Evolutionary conservation across 768 basidiomycete species (phyloP).

Genomic region (Suillus cothurnatus): DNA sequence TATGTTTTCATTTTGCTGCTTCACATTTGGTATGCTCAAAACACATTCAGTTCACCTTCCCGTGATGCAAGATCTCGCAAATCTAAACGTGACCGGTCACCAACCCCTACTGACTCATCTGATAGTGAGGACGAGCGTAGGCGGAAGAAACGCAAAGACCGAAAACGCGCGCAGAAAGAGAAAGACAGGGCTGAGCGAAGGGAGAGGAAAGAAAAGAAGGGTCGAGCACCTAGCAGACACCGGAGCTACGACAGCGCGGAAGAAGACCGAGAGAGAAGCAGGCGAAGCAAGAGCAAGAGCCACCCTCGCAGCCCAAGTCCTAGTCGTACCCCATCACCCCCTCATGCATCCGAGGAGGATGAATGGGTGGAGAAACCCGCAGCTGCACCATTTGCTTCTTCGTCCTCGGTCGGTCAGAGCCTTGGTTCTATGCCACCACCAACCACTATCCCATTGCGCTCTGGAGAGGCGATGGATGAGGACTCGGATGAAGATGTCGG

Average conservation of each 20-base stretch:
- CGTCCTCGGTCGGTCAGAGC: conserved; percentile 16
- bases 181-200: conserved; percentile 46
- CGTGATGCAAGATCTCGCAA: conserved; percentile 54
- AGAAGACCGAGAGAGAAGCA: conserved; percentile 39
- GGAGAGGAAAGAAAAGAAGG: conserved; percentile 39
- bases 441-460: conserved; percentile 18
- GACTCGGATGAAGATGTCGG: conserved; percentile 75
- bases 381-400: conserved; percentile 28
- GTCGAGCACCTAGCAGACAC: conserved; percentile 32
- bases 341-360: conserved; percentile 43
- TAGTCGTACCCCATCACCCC: conserved; percentile 33
- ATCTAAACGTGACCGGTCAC: conserved; percentile 58
- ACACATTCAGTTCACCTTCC: conserved; percentile 52
- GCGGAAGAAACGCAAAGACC: conserved; percentile 60
- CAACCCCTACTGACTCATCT: conserved; percentile 43
- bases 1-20: conserved; percentile 36
- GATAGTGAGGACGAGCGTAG: conserved; percentile 61
- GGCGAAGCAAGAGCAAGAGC: conserved; percentile 36
- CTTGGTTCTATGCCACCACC: conserved; percentile 28
- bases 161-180: conserved; percentile 53
- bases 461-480: conserved; percentile 32
- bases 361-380: conserved; percentile 70
- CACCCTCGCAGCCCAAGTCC: conserved; percentile 36
- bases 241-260: conserved; percentile 38
- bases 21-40: conserved; percentile 2